A percentile compares a stretch with the other conserved stretches of the same genome.
These are phyloP conservation scores for Aspergillus ruber DNA, from an alignment of 2,329 filamentous ascomycete species.

Conservation along the genomic window DNA sequence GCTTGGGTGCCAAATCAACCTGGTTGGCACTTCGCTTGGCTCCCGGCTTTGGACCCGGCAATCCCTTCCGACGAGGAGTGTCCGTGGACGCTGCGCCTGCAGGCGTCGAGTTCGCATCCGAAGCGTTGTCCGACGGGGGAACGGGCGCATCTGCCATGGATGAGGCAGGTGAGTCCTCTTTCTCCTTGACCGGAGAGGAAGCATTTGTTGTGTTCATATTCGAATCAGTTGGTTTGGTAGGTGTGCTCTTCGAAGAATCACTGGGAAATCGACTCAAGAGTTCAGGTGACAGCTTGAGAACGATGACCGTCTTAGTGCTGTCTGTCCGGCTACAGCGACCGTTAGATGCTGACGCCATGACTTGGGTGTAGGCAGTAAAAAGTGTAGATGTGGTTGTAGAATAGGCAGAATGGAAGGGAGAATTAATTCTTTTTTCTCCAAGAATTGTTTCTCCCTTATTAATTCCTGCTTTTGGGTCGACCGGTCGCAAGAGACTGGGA, in stretches of 20 bases:
- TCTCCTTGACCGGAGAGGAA: slow-evolving; percentile 18
- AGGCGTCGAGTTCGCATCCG: slow-evolving; percentile 35
- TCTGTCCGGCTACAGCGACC: slow-evolving; percentile 30
- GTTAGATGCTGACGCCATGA: slow-evolving; percentile 16
- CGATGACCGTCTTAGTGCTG: slow-evolving; percentile 26
- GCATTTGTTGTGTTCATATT: slow-evolving; percentile 13
- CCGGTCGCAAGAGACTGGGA: not conserved
- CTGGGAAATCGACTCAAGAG: slow-evolving; percentile 30
- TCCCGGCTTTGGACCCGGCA: slow-evolving; percentile 61
- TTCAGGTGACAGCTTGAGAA: slow-evolving; percentile 35
- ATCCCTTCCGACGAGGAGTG: slow-evolving; percentile 67
- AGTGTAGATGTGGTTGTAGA: not conserved
- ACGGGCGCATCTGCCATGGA: slow-evolving; percentile 27
- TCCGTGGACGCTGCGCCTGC: slow-evolving; percentile 33
- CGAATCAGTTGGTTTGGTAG: slow-evolving; percentile 2
- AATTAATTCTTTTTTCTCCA: too few relatives aligned
- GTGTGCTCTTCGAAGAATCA: slow-evolving; percentile 14
- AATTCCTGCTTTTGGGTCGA: not conserved
- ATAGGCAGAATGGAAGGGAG: not conserved
- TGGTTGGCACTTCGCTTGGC: slow-evolving; percentile 52
- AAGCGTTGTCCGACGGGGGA: slow-evolving; percentile 35
- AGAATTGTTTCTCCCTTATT: not conserved
- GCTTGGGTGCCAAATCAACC: slow-evolving; percentile 60
- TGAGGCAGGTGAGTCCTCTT: slow-evolving; percentile 32
- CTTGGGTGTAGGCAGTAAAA: not conserved